Evolutionary conservation across 202 grass and related monocot species (phyloP).

Genomic region (Saccharum hybrid): DNA sequence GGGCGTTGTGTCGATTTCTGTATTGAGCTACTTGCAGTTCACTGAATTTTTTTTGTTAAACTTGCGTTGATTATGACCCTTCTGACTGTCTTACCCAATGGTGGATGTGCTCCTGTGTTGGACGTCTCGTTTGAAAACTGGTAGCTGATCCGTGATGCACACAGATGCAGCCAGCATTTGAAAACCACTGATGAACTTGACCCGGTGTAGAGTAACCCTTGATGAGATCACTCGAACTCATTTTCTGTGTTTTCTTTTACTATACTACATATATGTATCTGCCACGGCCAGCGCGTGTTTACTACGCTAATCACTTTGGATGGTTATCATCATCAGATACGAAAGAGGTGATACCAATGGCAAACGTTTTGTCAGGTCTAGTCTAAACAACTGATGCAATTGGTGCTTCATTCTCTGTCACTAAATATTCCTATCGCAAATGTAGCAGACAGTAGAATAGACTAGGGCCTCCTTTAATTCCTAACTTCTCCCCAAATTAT

Average conservation of each 20-base stretch:
- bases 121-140: background rate
- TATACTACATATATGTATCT: background rate
- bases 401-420: background rate
- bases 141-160: background rate
- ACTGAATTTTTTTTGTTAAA: background rate
- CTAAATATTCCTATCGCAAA: background rate
- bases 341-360: background rate
- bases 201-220: background rate
- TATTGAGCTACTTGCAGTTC: background rate
- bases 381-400: background rate
- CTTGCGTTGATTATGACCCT: background rate
- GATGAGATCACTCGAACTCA: background rate
- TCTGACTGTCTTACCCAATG: conserved; percentile 9
- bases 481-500: too few relatives aligned
- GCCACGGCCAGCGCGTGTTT: background rate
- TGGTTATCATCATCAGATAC: background rate
- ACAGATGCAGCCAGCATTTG: background rate
- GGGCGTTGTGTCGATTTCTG: background rate
- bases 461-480: too few relatives aligned
- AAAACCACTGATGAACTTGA: background rate
- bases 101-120: background rate
- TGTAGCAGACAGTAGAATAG: background rate
- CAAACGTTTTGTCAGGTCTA: background rate
- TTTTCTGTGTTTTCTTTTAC: background rate
- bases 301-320: background rate